A percentile compares a stretch with the other conserved stretches of the same genome.
Conservation (phyloP, 2,329 filamentous ascomycete species). For the Endocalyx cinctus region DNA sequence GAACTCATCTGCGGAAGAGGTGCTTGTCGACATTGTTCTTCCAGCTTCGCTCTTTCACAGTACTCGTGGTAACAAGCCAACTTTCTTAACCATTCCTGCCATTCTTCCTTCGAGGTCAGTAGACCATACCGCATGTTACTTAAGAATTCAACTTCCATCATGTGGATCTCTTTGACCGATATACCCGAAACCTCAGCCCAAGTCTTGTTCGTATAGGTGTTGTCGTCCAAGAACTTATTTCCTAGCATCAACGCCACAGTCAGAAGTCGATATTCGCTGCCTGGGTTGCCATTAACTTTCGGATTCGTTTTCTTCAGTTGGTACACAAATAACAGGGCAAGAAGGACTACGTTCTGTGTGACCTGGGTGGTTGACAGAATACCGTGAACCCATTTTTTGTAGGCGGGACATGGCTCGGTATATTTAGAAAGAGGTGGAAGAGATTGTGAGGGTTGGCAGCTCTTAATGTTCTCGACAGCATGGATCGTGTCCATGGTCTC, state of each 20-base stretch:
- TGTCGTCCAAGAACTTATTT: slow-evolving; percentile 98
- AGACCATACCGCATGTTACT: slow-evolving; percentile 97
- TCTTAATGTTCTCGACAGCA: slow-evolving; percentile 60
- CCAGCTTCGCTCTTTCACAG: slow-evolving; percentile 63
- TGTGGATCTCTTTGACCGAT: slow-evolving; percentile 88
- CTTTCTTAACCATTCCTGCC: slow-evolving; percentile 82
- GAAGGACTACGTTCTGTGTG: slow-evolving; percentile 86
- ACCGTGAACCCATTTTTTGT: slow-evolving; percentile 89
- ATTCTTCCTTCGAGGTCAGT: slow-evolving; percentile 78
- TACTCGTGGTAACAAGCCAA: slow-evolving; percentile 79
- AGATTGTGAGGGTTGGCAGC: slow-evolving; percentile 30
- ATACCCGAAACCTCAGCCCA: slow-evolving; percentile 98
- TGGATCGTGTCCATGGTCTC: slow-evolving; percentile 78
- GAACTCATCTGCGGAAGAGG: slow-evolving; percentile 31
- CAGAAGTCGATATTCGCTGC: slow-evolving; percentile 87
- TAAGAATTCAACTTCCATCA: slow-evolving; percentile 99
- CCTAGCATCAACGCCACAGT: slow-evolving; percentile 96
- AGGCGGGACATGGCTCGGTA: slow-evolving; percentile 72
- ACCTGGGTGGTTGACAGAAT: slow-evolving; percentile 94
- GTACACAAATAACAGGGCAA: slow-evolving; percentile 90
- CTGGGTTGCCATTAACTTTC: slow-evolving; percentile 80
- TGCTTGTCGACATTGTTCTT: slow-evolving; percentile 26
- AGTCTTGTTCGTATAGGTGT: slow-evolving; percentile 99
- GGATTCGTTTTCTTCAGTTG: slow-evolving; percentile 87
- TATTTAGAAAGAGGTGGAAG: slow-evolving; percentile 57